Evolutionary conservation across 345 rosid species (phyloP), one percentile per base, ranked within the genome.

Genomic region (Alliaria petiolata): DNA sequence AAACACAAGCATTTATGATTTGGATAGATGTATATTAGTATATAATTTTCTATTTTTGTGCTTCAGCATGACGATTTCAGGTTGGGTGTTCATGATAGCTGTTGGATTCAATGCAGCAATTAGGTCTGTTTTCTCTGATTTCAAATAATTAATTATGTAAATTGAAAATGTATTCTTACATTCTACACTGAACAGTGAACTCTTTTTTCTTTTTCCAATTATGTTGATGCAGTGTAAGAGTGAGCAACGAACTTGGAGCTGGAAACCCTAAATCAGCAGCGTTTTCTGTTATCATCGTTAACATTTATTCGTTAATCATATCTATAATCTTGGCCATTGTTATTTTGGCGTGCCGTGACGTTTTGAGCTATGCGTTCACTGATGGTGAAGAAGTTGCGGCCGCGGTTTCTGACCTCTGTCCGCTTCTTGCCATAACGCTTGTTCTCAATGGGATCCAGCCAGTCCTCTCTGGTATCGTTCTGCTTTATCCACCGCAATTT

Each of bases 231-330:
- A 88, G 97, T 57, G 97, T 88, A 50, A 83, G 97, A 70, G 97
- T 86, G 25, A 85, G 92, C 78, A 91, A 91, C 35, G 97, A 91
- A 71, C 85, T 91, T 10, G 97, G 97, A 83, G 91, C 86, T 2
- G 83, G 83, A 26, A 87, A 88, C 49, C 95, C 95, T 0, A 85
- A 81, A 69, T 76, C 92, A 19, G 92, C 91, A 2, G 68, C 85
- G 19, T 88, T 88, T 63, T 87, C 95, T 0, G 95, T 88, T 4
- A 69, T 52, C 5, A 6, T 84, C 6, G 87, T 85, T 63, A 88
- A 85, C 6, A 7, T 67, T 0, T 51, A 69, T 44, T 87, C 95
- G 0, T 71, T 82, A 59, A 25, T 81, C 3, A 82, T 82, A 65
- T 73, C 86, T 2, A 79, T 76, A 28, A 75, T 79, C 0, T 44